A percentile compares a stretch with the other conserved stretches of the same genome.
Evolutionary conservation across 495 filamentous ascomycete genomes (phyloP).

Genomic region (Tuber magnatum): DNA sequence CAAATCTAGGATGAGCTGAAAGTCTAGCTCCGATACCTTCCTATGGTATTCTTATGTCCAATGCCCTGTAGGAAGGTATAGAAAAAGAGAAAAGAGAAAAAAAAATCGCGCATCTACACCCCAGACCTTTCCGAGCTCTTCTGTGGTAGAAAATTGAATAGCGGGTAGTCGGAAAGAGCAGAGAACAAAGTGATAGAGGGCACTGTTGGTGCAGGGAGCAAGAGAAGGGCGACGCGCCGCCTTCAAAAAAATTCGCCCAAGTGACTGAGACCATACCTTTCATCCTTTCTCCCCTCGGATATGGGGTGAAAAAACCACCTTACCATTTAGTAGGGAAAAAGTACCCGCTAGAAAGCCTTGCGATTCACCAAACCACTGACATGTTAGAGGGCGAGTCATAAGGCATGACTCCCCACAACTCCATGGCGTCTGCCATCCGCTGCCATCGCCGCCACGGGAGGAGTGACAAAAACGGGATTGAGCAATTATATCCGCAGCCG

Average conservation of each 20-base stretch:
- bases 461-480: neutral
- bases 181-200: too few species aligned
- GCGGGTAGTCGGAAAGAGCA: neutral
- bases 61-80: neutral
- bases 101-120: neutral
- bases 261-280: neutral
- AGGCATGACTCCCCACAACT: neutral
- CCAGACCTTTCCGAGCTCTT: neutral
- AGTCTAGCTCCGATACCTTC: neutral
- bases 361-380: neutral
- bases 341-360: neutral
- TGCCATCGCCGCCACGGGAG: neutral
- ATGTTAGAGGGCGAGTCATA: neutral
- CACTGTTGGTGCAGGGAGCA: too few species aligned
- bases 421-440: neutral
- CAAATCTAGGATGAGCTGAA: neutral
- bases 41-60: neutral
- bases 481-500: neutral
- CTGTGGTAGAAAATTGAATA: neutral
- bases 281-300: neutral
- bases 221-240: neutral
- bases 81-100: neutral
- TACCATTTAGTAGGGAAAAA: neutral
- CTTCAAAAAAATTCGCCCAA: neutral
- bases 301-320: neutral